Base-by-base conservation (phyloP, 2,329 filamentous ascomycete species). In the Colletotrichum echinochloae region DNA sequence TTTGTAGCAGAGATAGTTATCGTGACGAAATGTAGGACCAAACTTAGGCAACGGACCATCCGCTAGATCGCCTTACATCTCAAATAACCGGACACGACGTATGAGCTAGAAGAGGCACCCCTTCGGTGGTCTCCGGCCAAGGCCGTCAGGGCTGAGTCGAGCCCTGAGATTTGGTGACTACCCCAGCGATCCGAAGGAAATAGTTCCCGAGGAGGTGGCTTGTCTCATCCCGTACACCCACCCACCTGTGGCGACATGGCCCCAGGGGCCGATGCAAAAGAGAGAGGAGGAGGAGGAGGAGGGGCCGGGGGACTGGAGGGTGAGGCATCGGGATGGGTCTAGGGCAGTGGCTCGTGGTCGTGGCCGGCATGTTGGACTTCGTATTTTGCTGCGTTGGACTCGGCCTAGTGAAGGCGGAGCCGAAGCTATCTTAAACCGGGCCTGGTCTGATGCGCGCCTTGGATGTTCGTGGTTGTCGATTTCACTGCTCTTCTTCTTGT, bases 191-290 rank as follows among this genome's bases (percentile, higher is more conserved):
- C 52, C 59, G 65, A 68, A 71, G 60, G 63, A 64, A 70, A 72
- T 72, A 72, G 64, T 49, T 68, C 64, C 68, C 74, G 77, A 77
- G 78, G 77, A 78, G 77, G 78, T 79, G 79, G 76, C 77, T 81
- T 81, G 81, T 81, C 79, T 81, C 77, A 79, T 74, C 65, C 73
- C 74, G 74, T 76, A 73, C 73, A 74, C 74, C 56, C 73, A 74
- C 74, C 56, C 59, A 61, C 64, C 63, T 70, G 65, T 70, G 70
- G 72, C 72, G 54, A 66, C 71, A 72, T 73, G 70, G 73, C 73
- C 73, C 74, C 52, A 57, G 63, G 44, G 28, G 54, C 63, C 33
- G 56, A 37, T 33, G 55, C 35, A 6, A 59, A 33, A 46, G 18
- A 49, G 55, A 41, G 37, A 39, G 14, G 5, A 6, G 18, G 20